phyloP scores from a whole-genome alignment of 805 yeast genomes.

The Barnettozyma wickerhamii region DNA sequence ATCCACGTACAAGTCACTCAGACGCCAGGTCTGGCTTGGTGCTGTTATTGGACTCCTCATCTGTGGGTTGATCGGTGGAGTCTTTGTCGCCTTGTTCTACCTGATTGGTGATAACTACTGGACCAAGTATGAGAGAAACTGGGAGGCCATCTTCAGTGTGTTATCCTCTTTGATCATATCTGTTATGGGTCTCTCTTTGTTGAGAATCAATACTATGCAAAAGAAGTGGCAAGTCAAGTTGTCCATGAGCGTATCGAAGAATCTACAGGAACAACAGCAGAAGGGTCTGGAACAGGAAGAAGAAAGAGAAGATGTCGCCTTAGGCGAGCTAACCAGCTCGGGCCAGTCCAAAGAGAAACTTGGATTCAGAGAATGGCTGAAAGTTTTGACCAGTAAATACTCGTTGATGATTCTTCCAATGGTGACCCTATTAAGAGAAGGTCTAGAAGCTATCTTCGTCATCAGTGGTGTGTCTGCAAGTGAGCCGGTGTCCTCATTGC shows the following conservation, averaged over 20 bases:
- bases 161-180: constrained; percentile 77
- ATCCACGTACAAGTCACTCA: constrained; percentile 39
- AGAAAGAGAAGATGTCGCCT: constrained; percentile 12
- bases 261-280: constrained; percentile 16
- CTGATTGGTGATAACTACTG: constrained; percentile 79
- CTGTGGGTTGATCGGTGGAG: constrained; percentile 69
- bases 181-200: constrained; percentile 78
- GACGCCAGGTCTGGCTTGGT: constrained; percentile 79
- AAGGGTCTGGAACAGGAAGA: constrained; percentile 13
- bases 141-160: constrained; percentile 86
- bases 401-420: constrained; percentile 76
- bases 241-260: constrained; percentile 55
- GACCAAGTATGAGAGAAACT: constrained; percentile 80
- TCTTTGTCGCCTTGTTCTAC: constrained; percentile 71
- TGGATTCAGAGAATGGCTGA: constrained; percentile 13
- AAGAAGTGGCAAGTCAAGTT: constrained; percentile 74
- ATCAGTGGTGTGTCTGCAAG: constrained; percentile 84
- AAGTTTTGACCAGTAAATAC: constrained; percentile 42
- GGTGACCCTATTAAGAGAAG: constrained; percentile 84
- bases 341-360: not conserved
- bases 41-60: constrained; percentile 66
- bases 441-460: constrained; percentile 88
- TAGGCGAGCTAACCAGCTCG: constrained; percentile 12
- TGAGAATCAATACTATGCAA: constrained; percentile 78
- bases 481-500: constrained; percentile 61